Evolutionary conservation across 2,329 filamentous ascomycete species (phyloP).

Genomic region (Colletotrichum australisinense): DNA sequence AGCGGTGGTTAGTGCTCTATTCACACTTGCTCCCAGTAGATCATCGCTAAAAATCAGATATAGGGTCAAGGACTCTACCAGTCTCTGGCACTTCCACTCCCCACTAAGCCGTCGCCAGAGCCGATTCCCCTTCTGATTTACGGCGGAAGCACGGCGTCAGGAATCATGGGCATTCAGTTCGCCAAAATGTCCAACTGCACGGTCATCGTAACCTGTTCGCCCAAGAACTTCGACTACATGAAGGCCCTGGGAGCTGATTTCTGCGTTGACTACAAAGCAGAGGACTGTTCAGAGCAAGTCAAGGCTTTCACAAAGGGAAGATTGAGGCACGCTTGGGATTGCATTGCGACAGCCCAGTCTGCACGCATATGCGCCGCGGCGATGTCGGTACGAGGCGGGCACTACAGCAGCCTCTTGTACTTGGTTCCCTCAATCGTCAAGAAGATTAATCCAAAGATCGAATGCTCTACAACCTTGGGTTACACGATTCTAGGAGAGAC

Average conservation of each 20-base stretch:
- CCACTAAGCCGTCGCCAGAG: constrained; percentile 50
- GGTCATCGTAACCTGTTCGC: constrained; percentile 53
- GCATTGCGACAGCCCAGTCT: constrained; percentile 42
- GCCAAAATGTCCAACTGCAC: constrained; percentile 53
- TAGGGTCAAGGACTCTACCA: neutral
- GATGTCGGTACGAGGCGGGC: constrained; percentile 43
- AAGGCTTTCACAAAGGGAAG: constrained; percentile 39
- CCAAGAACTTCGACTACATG: constrained; percentile 52
- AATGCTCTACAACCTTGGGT: constrained; percentile 46
- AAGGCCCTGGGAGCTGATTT: constrained; percentile 56
- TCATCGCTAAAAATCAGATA: neutral
- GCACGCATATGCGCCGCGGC: constrained; percentile 45
- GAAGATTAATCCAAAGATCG: constrained; percentile 47
- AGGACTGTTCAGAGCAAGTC: constrained; percentile 39
- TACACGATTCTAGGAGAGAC: constrained; percentile 54
- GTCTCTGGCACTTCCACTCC: constrained; percentile 56
- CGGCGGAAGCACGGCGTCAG: constrained; percentile 66
- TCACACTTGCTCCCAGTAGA: neutral
- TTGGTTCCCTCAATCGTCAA: constrained; percentile 49
- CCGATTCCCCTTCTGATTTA: constrained; percentile 56
- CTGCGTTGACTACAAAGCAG: constrained; percentile 58
- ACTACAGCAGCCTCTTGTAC: constrained; percentile 55
- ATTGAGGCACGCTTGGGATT: constrained; percentile 51
- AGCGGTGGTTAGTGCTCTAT: constrained; percentile 46
- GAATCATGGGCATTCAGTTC: constrained; percentile 61